Conservation (phyloP, 2,329 filamentous ascomycete genomes). For the Colletotrichum sp. region DNA sequence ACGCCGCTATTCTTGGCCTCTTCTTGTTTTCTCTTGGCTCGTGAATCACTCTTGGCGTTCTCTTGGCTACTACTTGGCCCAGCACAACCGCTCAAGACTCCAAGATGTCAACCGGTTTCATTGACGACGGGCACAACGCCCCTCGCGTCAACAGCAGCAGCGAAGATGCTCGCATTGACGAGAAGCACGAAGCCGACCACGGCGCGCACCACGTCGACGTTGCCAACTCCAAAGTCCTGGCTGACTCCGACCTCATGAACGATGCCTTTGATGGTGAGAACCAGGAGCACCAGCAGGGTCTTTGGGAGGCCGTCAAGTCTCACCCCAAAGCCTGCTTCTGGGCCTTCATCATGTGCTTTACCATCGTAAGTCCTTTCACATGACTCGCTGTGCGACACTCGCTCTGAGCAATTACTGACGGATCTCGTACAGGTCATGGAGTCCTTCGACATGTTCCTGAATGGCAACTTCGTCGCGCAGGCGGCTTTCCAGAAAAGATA, state of each 20-base stretch:
- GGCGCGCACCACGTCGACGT: slow-evolving; percentile 25
- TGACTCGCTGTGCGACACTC: neutral
- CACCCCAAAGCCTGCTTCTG: slow-evolving; percentile 51
- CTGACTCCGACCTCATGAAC: slow-evolving; percentile 39
- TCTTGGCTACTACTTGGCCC: neutral
- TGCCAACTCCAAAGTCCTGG: slow-evolving; percentile 36
- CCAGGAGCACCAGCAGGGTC: slow-evolving; percentile 42
- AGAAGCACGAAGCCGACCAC: slow-evolving; percentile 10
- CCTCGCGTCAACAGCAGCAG: neutral
- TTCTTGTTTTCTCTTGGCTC: neutral
- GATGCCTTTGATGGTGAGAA: slow-evolving; percentile 47
- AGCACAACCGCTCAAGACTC: neutral
- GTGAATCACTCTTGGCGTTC: neutral
- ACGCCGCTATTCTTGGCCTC: neutral
- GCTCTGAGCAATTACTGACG: neutral
- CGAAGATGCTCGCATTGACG: neutral
- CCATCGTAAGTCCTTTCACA: slow-evolving; percentile 42
- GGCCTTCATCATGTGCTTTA: slow-evolving; percentile 54
- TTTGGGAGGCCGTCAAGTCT: slow-evolving; percentile 38
- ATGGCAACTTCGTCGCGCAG: slow-evolving; percentile 49
- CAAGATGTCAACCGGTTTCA: slow-evolving; percentile 18
- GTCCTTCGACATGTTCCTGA: slow-evolving; percentile 53
- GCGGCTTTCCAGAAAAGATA: slow-evolving; percentile 38
- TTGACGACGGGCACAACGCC: slow-evolving; percentile 7
- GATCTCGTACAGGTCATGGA: slow-evolving; percentile 48